phyloP scores from a whole-genome alignment of 2,329 filamentous ascomycete species.

The Zymoseptoria ardabiliae region DNA sequence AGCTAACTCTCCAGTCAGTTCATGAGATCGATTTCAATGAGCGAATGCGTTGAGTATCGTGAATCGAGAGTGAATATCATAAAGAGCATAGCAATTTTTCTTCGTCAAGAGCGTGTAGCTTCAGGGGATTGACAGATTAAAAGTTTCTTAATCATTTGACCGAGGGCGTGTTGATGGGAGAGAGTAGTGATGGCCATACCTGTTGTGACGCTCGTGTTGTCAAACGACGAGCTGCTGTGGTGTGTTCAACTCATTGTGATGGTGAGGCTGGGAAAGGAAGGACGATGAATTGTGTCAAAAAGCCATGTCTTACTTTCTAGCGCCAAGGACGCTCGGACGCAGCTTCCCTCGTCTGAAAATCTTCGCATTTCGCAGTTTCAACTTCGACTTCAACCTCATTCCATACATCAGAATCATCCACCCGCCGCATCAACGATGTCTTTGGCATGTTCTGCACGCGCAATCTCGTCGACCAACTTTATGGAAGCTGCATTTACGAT shows the following conservation, averaged over 20 bases:
- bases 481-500: not conserved
- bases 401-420: not conserved
- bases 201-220: constrained; percentile 3
- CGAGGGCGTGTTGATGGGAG: not conserved
- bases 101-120: constrained; percentile 48
- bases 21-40: not conserved
- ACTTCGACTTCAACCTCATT: not conserved
- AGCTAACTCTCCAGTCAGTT: not conserved
- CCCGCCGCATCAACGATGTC: not conserved
- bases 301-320: not conserved
- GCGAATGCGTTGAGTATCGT: not conserved
- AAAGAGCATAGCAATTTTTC: constrained; percentile 42
- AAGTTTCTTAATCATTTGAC: constrained; percentile 55
- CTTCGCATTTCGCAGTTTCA: not conserved
- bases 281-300: not conserved
- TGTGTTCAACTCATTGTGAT: constrained; percentile 14
- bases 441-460: not conserved
- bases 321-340: not conserved
- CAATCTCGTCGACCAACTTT: not conserved
- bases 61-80: constrained; percentile 19
- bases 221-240: constrained; percentile 1
- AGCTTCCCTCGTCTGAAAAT: not conserved
- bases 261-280: constrained; percentile 1
- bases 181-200: constrained; percentile 3
- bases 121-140: constrained; percentile 84